Base-by-base conservation (phyloP, 148 eudicot species). In the Pouteria glomerata region DNA sequence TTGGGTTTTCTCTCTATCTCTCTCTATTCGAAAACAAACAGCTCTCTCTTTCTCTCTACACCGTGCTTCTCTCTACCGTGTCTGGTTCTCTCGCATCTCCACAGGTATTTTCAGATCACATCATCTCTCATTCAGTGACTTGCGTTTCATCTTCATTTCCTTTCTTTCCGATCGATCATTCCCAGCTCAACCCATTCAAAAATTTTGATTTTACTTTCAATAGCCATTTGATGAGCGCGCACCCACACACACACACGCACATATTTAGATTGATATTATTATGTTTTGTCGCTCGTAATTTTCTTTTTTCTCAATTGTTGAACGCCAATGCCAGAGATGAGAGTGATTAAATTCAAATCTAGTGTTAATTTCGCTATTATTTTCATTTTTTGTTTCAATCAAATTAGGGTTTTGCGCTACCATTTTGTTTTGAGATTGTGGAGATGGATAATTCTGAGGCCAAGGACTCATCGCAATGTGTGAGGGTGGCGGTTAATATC, bases 401-500 rank as follows among this genome's bases (percentile, higher is more conserved):
- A 30, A 42, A 27, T 44, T 23, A 71, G 73, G 73, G 39, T 71
- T 41, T 58, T 44, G 24, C 41, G 35, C 41, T 59, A 51, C n/a
- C 31, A 30, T 0, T 5, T 24, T 52, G 26, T 41, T 57, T 66
- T 60, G 75, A 53, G 51, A 24, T 21, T 37, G 59, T 30, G 57
- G 74, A 39, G 18, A 83, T 87, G 88, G 90, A 86, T 33, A 82
- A 68, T 59, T 56, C 72, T 1, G 84, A 84, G 8, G 67, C 55
- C 33, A 82, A 80, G 53, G 88, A 86, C 53, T 34, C 75, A 11
- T 69, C 85, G 6, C 82, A 79, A 50, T 83, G 88, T 11, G 93
- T 90, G 8, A 81, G 89, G 64, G 97, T 91, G 0, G 97, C 97
- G 2, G 97, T 91, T 15, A 89, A 91, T 55, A 68, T 91, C 47